Conservation (phyloP, 371 early-diverging fungal species). For the Apophysomyces elegans region DNA sequence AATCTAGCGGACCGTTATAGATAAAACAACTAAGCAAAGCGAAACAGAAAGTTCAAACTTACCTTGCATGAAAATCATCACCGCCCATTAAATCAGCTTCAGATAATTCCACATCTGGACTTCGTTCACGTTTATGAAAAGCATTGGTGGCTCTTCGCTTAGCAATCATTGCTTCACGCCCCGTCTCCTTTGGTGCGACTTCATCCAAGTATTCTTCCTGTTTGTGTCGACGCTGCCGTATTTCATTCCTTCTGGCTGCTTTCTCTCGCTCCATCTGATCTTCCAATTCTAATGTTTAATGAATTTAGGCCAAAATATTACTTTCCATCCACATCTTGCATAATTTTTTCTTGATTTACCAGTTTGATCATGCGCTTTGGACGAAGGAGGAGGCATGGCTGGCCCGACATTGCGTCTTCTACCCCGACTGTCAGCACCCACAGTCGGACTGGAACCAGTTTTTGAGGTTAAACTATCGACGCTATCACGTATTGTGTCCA, state of each 20-base stretch:
- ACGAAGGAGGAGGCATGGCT: slow-evolving; percentile 27
- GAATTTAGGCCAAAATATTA: too few species aligned
- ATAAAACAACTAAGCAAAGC: slow-evolving; percentile 15
- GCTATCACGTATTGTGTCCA: slow-evolving; percentile 62
- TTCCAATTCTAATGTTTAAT: slow-evolving; percentile 47
- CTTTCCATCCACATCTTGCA: neutral
- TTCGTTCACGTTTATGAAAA: slow-evolving; percentile 69
- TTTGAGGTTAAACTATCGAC: slow-evolving; percentile 64
- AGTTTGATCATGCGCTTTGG: slow-evolving; percentile 18
- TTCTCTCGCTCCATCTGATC: slow-evolving; percentile 60
- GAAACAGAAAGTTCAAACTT: slow-evolving; percentile 11
- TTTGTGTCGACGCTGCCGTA: slow-evolving; percentile 44
- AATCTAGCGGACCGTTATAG: slow-evolving; percentile 27
- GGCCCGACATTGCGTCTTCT: slow-evolving; percentile 43
- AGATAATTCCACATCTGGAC: slow-evolving; percentile 75
- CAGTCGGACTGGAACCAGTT: neutral
- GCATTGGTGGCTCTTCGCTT: slow-evolving; percentile 68
- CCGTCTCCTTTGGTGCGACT: slow-evolving; percentile 81
- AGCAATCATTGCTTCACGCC: slow-evolving; percentile 74
- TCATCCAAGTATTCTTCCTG: slow-evolving; percentile 74
- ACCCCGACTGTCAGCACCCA: slow-evolving; percentile 7
- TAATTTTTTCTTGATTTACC: slow-evolving; percentile 15
- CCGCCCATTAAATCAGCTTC: slow-evolving; percentile 77
- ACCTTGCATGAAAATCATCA: slow-evolving; percentile 59
- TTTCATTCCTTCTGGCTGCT: slow-evolving; percentile 20